Evolutionary conservation across 345 rosid genomes (phyloP), one percentile per base, ranked within the genome.

Genomic region (Moringa oleifera): DNA sequence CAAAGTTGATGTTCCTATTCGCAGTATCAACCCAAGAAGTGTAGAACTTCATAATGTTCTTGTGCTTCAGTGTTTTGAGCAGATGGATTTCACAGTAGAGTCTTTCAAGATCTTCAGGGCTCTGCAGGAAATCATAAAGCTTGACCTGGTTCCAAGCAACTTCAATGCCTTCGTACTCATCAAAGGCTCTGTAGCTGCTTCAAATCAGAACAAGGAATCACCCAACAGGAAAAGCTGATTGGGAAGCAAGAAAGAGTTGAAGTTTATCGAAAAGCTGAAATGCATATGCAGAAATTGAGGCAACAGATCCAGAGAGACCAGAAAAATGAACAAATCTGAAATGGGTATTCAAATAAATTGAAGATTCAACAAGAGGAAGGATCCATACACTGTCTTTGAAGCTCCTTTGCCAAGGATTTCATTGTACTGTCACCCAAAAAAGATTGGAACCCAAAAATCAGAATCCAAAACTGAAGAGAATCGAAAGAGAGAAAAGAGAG

Each of bases 111-210:
- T 90, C 99, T 66, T 94, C 89, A 57, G 99, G 96, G 70, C 92
- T 86, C 60, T 85, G 96, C 51, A 90, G 56, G 83, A 90, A 90
- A 79, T 90, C 96, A 66, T 83, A 81, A 59, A 94, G 92, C 83
- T 88, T 94, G 74, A 94, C 96, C 72, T 90, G 99, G 71, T 94
- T 94, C 99, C 99, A 94, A 68, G 99, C 99, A 73, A 94, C 95
- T 70, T 94, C 97, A 73, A 86, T 86, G 60, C 97, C 97, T 57
- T 82, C 83, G 63, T 85, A 94, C 80, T 94, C 96, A 77, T 90
- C 97, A 79, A 90, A 88, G 68, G 86, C 99, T 74, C 85, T 83
- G 45, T 94, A 94, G 56, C 99, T 94, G 87, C 67, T 59, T 25
- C 67, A 78, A 68, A 20, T 28, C 62, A 68, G 25, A 59, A 41